phyloP scores from a whole-genome alignment of 192 early-diverging fungal genomes.

The Mortierella antarctica region DNA sequence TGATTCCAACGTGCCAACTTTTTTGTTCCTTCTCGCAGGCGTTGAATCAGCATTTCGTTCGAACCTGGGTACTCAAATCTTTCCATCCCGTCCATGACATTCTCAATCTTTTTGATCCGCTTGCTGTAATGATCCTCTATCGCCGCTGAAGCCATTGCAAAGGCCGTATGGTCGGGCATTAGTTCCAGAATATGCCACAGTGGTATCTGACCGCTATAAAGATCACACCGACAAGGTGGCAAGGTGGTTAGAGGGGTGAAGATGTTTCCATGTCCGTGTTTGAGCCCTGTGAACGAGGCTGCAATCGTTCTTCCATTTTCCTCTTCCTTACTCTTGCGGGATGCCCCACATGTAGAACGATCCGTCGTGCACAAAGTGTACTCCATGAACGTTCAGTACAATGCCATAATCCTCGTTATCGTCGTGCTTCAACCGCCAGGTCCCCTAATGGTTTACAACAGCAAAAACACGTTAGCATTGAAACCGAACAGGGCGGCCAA shows the following conservation, averaged over 20 bases:
- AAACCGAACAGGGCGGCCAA: neutral
- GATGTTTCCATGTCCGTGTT: neutral
- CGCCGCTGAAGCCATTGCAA: slow-evolving; percentile 30
- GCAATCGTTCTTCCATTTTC: neutral
- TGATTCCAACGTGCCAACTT: neutral
- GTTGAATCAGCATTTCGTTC: neutral
- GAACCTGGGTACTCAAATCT: slow-evolving; percentile 45
- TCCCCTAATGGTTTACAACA: slow-evolving; percentile 45
- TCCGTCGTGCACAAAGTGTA: slow-evolving; percentile 65
- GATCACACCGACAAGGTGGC: too few species aligned
- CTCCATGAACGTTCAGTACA: slow-evolving; percentile 56
- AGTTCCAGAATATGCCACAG: slow-evolving; percentile 56
- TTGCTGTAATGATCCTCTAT: slow-evolving; percentile 54
- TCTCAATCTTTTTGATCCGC: slow-evolving; percentile 49
- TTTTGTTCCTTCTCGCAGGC: too few species aligned
- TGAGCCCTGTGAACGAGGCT: neutral
- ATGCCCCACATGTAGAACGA: slow-evolving; percentile 61
- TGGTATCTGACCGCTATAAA: slow-evolving; percentile 31
- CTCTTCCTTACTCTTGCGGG: slow-evolving; percentile 53
- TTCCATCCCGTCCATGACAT: slow-evolving; percentile 33
- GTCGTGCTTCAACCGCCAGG: slow-evolving; percentile 55
- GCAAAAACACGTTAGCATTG: neutral
- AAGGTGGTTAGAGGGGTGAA: neutral
- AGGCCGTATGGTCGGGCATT: slow-evolving; percentile 55
- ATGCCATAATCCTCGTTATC: slow-evolving; percentile 61